Evolutionary conservation across 768 basidiomycete species (phyloP).

Genomic region (Hebeloma cylindrosporum): DNA sequence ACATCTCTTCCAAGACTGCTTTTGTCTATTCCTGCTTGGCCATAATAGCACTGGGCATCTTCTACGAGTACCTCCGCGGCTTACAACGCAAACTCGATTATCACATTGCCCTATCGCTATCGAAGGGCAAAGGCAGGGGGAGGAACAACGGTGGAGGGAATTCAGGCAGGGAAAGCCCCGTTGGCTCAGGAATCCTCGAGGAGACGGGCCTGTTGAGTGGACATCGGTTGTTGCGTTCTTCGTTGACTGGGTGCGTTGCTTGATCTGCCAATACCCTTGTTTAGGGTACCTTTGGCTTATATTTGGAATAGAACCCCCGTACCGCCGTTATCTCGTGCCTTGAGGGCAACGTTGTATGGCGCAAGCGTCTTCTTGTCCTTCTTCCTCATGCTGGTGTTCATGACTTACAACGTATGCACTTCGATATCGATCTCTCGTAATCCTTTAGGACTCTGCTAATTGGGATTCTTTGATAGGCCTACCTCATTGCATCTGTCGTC

Average conservation of each 20-base stretch:
- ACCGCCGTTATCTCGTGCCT: slow-evolving; percentile 47
- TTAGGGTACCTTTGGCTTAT: background rate
- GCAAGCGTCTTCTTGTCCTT: slow-evolving; percentile 74
- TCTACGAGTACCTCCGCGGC: slow-evolving; percentile 78
- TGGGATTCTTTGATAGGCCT: slow-evolving; percentile 54
- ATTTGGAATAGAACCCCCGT: slow-evolving; percentile 43
- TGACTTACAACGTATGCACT: slow-evolving; percentile 88
- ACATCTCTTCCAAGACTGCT: slow-evolving; percentile 53
- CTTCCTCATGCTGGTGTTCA: slow-evolving; percentile 94
- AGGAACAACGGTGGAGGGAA: slow-evolving; percentile 26
- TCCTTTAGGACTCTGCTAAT: slow-evolving; percentile 1
- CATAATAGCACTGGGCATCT: slow-evolving; percentile 66
- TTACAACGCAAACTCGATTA: slow-evolving; percentile 60
- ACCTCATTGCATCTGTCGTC: slow-evolving; percentile 81
- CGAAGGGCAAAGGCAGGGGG: slow-evolving; percentile 47
- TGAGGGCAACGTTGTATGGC: slow-evolving; percentile 75
- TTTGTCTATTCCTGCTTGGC: slow-evolving; percentile 67
- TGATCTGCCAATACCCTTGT: too few relatives aligned
- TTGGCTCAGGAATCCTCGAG: slow-evolving; percentile 43
- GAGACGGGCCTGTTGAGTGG: slow-evolving; percentile 56
- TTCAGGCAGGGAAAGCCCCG: slow-evolving; percentile 30
- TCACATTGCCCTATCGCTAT: slow-evolving; percentile 51
- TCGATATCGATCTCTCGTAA: background rate
- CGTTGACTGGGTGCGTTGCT: slow-evolving; percentile 45
- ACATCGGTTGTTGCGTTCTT: slow-evolving; percentile 36